phyloP scores from a whole-genome alignment of 768 basidiomycete genomes.

The Austroboletus festivus region DNA sequence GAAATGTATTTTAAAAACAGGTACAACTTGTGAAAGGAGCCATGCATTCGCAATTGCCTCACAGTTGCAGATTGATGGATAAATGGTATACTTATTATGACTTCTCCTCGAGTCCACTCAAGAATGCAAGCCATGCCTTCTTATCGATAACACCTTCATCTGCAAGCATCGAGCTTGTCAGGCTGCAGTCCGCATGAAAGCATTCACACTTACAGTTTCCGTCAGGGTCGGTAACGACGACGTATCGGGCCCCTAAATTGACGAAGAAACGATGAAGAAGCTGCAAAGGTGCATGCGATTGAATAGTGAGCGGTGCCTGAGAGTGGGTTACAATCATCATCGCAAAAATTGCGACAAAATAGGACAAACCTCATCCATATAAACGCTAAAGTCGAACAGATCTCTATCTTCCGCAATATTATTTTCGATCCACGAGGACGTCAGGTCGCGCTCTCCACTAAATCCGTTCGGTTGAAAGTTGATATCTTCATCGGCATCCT shows the following conservation, averaged over 20 bases:
- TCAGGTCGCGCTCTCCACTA: conserved; percentile 39
- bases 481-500: conserved; percentile 63
- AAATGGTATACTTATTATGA: conserved; percentile 9
- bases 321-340: conserved; percentile 1
- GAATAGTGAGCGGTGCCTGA: conserved; percentile 84
- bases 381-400: conserved; percentile 78
- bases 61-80: background rate
- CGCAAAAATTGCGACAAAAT: background rate
- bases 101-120: conserved; percentile 70
- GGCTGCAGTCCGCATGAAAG: background rate
- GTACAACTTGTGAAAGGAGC: too few species aligned
- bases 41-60: too few species aligned
- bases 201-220: conserved; percentile 67
- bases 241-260: conserved; percentile 89
- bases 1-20: background rate
- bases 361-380: conserved; percentile 78
- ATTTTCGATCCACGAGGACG: conserved; percentile 55
- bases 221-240: conserved; percentile 78
- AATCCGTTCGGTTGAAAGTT: conserved; percentile 54
- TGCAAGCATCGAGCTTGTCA: conserved; percentile 25
- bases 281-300: conserved; percentile 83
- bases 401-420: conserved; percentile 34
- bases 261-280: conserved; percentile 91
- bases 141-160: conserved; percentile 93
- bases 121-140: conserved; percentile 89